Conservation (phyloP, 2,329 filamentous ascomycete species). For the Xylariaceae sp. region DNA sequence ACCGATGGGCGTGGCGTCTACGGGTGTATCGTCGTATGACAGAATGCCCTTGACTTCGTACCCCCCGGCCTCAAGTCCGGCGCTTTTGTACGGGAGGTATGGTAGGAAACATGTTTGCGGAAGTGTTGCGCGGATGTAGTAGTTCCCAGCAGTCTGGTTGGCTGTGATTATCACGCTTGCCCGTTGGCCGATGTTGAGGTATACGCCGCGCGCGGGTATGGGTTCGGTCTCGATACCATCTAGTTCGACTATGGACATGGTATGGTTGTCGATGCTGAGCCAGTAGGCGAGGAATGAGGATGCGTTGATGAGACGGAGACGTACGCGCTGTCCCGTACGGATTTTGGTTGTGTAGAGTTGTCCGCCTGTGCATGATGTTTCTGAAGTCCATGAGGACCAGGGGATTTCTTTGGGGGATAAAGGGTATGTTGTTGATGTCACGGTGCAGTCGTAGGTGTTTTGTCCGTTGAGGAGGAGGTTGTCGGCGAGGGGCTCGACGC, state of each 20-base stretch:
- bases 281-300: conserved; percentile 37
- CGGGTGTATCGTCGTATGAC: conserved; percentile 28
- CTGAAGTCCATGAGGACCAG: conserved; percentile 1
- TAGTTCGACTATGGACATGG: conserved; percentile 36
- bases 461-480: conserved; percentile 39
- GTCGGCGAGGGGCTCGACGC: conserved; percentile 39
- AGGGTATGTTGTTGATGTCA: conserved; percentile 29
- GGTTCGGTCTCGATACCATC: conserved; percentile 38
- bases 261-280: conserved; percentile 38
- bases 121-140: conserved; percentile 35
- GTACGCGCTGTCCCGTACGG: conserved; percentile 26
- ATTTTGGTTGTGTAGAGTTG: conserved; percentile 32
- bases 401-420: conserved; percentile 2
- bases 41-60: conserved; percentile 31
- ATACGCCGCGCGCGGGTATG: conserved; percentile 32
- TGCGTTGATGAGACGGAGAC: conserved; percentile 38
- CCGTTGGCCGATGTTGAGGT: conserved; percentile 38
- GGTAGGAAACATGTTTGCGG: conserved; percentile 34
- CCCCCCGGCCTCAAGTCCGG: conserved; percentile 26
- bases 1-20: conserved; percentile 20
- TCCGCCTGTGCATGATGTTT: conserved; percentile 30
- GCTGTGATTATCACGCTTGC: conserved; percentile 35
- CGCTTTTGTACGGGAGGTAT: conserved; percentile 31
- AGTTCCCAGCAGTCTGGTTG: conserved; percentile 31
- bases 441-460: conserved; percentile 33